Conservation (phyloP, 164 flowering plant genomes). For the Cinnamomum chago region DNA sequence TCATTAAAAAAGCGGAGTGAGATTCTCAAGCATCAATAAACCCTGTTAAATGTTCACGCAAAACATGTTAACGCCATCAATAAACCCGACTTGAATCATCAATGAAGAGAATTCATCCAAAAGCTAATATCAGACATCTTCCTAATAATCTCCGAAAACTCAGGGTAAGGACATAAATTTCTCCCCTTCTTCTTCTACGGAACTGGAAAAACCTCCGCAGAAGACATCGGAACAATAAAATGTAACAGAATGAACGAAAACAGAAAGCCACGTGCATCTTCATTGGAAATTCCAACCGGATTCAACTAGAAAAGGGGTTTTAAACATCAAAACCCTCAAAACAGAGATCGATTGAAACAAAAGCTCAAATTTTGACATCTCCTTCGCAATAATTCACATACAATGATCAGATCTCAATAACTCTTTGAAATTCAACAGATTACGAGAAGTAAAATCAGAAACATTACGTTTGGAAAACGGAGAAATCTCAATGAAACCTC, state of each 20-base stretch:
- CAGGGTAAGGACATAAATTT: background rate
- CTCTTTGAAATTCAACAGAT: slow-evolving; percentile 6
- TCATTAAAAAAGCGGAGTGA: background rate
- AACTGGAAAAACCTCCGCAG: background rate
- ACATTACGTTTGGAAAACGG: background rate
- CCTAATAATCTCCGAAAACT: slow-evolving; percentile 7
- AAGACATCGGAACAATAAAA: background rate
- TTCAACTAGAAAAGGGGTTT: background rate
- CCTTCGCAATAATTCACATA: background rate
- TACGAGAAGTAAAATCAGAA: background rate
- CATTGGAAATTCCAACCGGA: background rate
- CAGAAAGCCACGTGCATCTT: background rate
- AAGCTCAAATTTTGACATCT: background rate
- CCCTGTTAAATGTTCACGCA: background rate
- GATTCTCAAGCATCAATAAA: slow-evolving; percentile 2
- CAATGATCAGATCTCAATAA: slow-evolving; percentile 14
- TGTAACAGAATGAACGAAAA: background rate
- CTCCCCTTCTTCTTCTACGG: background rate
- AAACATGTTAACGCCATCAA: background rate
- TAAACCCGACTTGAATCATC: background rate
- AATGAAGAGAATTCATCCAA: background rate
- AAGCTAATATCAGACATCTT: background rate
- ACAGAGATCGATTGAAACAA: background rate
- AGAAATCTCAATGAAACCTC: background rate
- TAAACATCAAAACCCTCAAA: slow-evolving; percentile 1